Evolutionary conservation across 257 asterid species (phyloP).

Genomic region (Dorcoceras hygrometricum): DNA sequence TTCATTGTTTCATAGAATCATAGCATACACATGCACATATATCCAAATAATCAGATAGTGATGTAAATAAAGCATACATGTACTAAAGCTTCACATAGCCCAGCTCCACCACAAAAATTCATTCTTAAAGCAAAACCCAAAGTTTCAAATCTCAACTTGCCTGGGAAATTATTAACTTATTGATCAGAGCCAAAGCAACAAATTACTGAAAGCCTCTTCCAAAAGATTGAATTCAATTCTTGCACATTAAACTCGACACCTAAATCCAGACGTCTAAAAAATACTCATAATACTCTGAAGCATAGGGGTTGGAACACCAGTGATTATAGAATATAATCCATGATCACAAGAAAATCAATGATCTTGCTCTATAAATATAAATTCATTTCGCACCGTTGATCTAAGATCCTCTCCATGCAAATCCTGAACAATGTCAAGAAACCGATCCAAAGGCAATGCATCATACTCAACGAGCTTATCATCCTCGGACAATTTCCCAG

Average conservation of each 20-base stretch:
- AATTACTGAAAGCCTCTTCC: not conserved
- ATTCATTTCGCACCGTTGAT: conserved; percentile 34
- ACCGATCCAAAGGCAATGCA: conserved; percentile 62
- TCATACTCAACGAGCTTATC: conserved; percentile 64
- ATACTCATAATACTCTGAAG: too few relatives aligned
- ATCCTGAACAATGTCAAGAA: conserved; percentile 58
- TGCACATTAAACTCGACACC: not conserved
- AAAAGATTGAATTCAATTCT: not conserved
- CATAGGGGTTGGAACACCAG: too few relatives aligned
- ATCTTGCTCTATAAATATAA: not conserved
- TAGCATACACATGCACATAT: not conserved
- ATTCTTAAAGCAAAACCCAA: not conserved
- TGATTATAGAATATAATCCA: too few relatives aligned
- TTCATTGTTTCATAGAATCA: not conserved
- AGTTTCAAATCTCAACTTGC: not conserved
- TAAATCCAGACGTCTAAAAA: not conserved
- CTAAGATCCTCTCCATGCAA: conserved; percentile 57
- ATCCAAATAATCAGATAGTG: not conserved
- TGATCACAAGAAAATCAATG: not conserved
- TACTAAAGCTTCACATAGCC: not conserved
- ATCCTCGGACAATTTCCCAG: conserved; percentile 53
- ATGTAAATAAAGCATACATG: not conserved
- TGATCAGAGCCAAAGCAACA: conserved; percentile 17
- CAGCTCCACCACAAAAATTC: not conserved
- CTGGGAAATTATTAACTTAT: not conserved